These are phyloP conservation scores for Penicillium malachiteum DNA, from an alignment of 495 filamentous ascomycete genomes.

Conservation along the genomic window DNA sequence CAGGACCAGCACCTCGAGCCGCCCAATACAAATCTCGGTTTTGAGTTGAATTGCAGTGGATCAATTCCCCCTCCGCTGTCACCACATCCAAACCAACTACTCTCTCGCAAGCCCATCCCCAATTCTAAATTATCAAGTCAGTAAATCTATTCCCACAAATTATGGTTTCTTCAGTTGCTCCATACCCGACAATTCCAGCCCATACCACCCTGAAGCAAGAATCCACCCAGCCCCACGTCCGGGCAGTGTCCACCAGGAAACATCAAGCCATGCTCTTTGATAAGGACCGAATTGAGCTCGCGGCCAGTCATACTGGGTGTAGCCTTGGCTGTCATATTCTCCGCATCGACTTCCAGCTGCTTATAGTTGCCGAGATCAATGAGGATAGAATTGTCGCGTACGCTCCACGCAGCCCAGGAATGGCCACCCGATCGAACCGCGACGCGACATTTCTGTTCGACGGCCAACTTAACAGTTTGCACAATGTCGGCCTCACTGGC, in stretches of 20 bases:
- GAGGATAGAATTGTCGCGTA: conserved; percentile 49
- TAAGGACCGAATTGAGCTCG: conserved; percentile 41
- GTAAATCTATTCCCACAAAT: neutral
- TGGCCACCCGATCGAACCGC: conserved; percentile 56
- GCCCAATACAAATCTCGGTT: conserved; percentile 52
- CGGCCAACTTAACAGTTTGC: conserved; percentile 45
- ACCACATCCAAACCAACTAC: conserved; percentile 50
- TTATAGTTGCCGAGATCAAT: conserved; percentile 45
- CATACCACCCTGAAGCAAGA: conserved; percentile 55
- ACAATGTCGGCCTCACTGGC: conserved; percentile 37
- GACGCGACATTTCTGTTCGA: conserved; percentile 34
- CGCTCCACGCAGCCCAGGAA: conserved; percentile 53
- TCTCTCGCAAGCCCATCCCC: conserved; percentile 56
- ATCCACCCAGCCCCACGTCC: conserved; percentile 56
- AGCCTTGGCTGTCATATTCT: conserved; percentile 30
- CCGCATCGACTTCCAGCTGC: conserved; percentile 35
- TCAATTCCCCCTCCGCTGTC: conserved; percentile 38
- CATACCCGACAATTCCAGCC: conserved; percentile 52
- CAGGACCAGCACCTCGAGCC: conserved; percentile 50
- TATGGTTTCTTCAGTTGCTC: no score
- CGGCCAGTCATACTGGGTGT: conserved; percentile 46
- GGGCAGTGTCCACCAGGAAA: conserved; percentile 57
- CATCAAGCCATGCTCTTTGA: conserved; percentile 31
- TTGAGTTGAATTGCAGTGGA: conserved; percentile 35
- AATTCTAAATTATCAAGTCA: conserved; percentile 27